Percentiles rank a stretch among this genome's conserved stretches.
phyloP scores from a whole-genome alignment of 768 basidiomycete genomes.

The Mycena albidolilacea region DNA sequence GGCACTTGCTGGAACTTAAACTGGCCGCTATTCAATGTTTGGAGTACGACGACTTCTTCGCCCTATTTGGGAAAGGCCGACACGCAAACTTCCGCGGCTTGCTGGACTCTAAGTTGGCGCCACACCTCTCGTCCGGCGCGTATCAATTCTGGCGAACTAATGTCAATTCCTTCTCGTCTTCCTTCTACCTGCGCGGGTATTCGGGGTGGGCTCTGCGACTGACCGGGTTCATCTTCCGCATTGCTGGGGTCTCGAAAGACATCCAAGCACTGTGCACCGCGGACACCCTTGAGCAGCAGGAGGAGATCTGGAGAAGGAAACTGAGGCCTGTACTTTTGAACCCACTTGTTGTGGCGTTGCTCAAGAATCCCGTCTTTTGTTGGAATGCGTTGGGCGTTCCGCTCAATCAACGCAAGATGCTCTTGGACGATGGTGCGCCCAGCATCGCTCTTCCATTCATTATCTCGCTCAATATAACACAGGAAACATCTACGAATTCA shows the following conservation, averaged over 20 bases:
- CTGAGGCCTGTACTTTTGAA: slow-evolving; percentile 75
- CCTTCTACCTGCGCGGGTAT: slow-evolving; percentile 81
- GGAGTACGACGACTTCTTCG: too few species aligned
- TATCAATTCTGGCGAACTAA: slow-evolving; percentile 86
- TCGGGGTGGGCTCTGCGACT: slow-evolving; percentile 77
- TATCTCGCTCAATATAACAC: not conserved
- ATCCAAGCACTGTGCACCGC: slow-evolving; percentile 70
- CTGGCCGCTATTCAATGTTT: too few species aligned
- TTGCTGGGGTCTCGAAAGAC: slow-evolving; percentile 72
- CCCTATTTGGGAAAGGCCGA: too few species aligned
- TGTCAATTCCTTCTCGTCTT: slow-evolving; percentile 61
- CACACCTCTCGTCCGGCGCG: slow-evolving; percentile 77
- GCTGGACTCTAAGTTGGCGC: slow-evolving; percentile 73
- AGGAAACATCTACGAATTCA: slow-evolving; percentile 62
- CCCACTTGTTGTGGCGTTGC: slow-evolving; percentile 67
- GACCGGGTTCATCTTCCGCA: slow-evolving; percentile 67
- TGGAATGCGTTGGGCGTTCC: slow-evolving; percentile 90
- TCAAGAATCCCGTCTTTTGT: slow-evolving; percentile 70
- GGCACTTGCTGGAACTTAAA: too few species aligned
- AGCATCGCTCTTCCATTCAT: not conserved
- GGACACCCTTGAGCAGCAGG: slow-evolving; percentile 69
- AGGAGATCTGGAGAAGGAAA: slow-evolving; percentile 71
- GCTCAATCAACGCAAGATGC: slow-evolving; percentile 74
- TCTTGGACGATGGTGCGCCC: slow-evolving; percentile 63
- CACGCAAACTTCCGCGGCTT: slow-evolving; percentile 70